Base-by-base conservation (phyloP, 139 green algal genomes). In the Diplosphaera chodatii region DNA sequence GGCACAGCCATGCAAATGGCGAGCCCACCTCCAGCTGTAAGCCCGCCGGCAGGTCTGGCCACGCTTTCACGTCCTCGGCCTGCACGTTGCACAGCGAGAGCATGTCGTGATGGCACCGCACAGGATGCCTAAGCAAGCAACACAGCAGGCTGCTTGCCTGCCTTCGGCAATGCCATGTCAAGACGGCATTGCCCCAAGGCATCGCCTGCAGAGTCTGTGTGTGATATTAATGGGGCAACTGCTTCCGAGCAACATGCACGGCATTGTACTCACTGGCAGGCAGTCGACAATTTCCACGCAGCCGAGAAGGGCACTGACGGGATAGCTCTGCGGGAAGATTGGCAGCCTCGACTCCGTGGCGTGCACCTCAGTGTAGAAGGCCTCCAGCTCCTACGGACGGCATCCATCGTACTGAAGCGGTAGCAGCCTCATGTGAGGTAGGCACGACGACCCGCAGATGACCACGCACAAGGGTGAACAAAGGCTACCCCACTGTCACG, bases 221-320 rank as follows among this genome's bases (percentile, higher is more conserved):
- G 1, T 6, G 23, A 29, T 21, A n/a, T 34, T 22, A 3, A 40
- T 32, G 29, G 48, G 40, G n/a, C 25, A 48, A 48, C 65, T 32
- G 34, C 65, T 23, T 3, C 3, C 13, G 20, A 22, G 13, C 65
- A 33, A 4, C 56, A n/a, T 22, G 32, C 15, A 4, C 4, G 16
- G 18, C 16, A 59, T 10, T 21, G 13, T 25, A 59, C 64, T 64
- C 64, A 80, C 78, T 65, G 64, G 32, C 18, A 75, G 63, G 40
- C 76, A 78, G 70, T 80, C 83, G 23, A 85, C 78, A 23, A 88
- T 70, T 25, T 85, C 73, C n/a, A 88, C 76, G 59, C 80, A 82
- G 48, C 83, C 83, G n/a, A 88, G 40, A n/a, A 88, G 68, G 22
- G 81, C 78, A 33, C 80, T 71, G 0, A 71, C 78, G 5, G 83